These are phyloP conservation scores for Beauveria sp. DNA, from an alignment of 2,329 filamentous ascomycete genomes.

Conservation along the genomic window DNA sequence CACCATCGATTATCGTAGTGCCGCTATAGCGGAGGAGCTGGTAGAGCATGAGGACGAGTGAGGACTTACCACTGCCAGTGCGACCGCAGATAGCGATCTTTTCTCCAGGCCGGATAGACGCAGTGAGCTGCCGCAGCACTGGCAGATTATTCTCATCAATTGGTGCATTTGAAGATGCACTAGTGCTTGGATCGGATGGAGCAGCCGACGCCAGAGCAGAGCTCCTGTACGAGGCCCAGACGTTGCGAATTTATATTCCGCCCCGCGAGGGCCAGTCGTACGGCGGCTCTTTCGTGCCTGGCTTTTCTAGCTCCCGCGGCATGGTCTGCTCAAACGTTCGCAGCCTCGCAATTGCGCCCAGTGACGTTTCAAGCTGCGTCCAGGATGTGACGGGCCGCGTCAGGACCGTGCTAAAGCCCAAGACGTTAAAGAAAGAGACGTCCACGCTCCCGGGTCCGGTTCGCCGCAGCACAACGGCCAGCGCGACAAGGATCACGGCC, in stretches of 20 bases:
- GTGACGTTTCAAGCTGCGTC: no score
- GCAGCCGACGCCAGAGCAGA: not conserved
- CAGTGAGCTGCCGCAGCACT: conserved; percentile 19
- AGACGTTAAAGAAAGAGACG: no score
- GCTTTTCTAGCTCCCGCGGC: not conserved
- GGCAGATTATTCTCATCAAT: not conserved
- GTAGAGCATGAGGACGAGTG: no score
- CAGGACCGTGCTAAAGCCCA: no score
- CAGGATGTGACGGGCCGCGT: no score
- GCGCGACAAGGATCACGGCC: no score
- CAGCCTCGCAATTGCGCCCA: no score
- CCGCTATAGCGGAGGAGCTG: not conserved
- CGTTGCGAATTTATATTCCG: conserved; percentile 4
- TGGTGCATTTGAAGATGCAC: no score
- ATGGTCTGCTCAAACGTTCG: not conserved
- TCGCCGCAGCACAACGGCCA: no score
- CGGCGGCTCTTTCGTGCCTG: not conserved
- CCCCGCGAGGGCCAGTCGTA: not conserved
- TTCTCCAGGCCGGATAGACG: conserved; percentile 19
- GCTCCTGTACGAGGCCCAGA: not conserved
- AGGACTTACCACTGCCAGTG: not conserved
- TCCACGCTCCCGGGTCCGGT: no score
- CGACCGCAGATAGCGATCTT: conserved; percentile 11
- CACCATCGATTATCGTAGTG: conserved; percentile 5
- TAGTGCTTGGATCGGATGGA: no score